phyloP scores from a whole-genome alignment of 768 basidiomycete species.

The Rhodotorula toruloides region DNA sequence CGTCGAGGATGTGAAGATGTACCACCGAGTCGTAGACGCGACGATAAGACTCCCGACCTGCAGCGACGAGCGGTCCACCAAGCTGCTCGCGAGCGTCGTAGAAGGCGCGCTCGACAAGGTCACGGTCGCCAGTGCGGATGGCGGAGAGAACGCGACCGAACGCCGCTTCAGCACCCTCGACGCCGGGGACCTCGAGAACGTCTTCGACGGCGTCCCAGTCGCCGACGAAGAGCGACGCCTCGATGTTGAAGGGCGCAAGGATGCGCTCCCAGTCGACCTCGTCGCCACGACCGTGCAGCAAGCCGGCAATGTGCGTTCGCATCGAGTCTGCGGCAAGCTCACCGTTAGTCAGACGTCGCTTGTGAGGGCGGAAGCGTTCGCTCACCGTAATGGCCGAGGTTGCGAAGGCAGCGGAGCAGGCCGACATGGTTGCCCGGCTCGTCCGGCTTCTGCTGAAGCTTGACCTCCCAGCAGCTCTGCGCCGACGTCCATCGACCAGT shows the following conservation, averaged over 20 bases:
- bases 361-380: conserved; percentile 1
- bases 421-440: conserved; percentile 85
- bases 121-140: conserved; percentile 58
- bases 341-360: neutral
- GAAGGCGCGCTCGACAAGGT: conserved; percentile 54
- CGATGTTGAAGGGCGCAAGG: conserved; percentile 77
- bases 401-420: conserved; percentile 79
- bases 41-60: conserved; percentile 71
- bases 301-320: conserved; percentile 86
- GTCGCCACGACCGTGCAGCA: conserved; percentile 58
- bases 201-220: conserved; percentile 79
- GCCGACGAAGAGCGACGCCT: conserved; percentile 93
- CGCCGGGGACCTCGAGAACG: conserved; percentile 47
- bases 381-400: conserved; percentile 94
- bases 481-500: conserved; percentile 96
- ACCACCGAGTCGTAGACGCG: conserved; percentile 80
- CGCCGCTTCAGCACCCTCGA: conserved; percentile 57
- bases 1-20: conserved; percentile 77
- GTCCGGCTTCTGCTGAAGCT: conserved; percentile 81
- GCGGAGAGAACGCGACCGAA: conserved; percentile 76
- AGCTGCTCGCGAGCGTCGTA: conserved; percentile 64
- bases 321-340: conserved; percentile 68
- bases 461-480: conserved; percentile 98
- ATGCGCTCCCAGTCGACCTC: conserved; percentile 75
- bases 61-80: conserved; percentile 75